phyloP scores from a whole-genome alignment of 768 basidiomycete species.

The Termitomyces sp. region DNA sequence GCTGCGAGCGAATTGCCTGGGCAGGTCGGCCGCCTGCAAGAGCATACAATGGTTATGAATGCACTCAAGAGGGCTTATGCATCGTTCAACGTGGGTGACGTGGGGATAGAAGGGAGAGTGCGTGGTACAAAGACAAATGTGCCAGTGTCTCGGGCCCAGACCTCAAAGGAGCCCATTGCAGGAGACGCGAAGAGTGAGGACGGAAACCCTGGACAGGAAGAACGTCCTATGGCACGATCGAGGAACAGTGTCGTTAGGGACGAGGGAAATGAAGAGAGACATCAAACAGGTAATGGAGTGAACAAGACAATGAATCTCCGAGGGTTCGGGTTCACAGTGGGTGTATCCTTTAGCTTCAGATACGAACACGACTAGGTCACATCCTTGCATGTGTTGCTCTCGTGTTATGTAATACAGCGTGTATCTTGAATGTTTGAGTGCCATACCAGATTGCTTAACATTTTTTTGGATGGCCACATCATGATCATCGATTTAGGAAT shows the following conservation, averaged over 20 bases:
- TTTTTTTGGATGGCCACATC: background rate
- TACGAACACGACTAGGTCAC: background rate
- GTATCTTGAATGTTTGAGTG: constrained; percentile 11
- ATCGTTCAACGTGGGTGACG: background rate
- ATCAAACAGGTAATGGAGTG: background rate
- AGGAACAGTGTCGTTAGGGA: background rate
- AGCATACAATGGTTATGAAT: background rate
- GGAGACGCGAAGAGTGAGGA: background rate
- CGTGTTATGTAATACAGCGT: background rate
- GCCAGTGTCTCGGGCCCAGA: background rate
- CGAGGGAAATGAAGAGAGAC: background rate
- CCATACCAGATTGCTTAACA: background rate
- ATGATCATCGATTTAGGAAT: background rate
- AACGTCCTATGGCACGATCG: background rate
- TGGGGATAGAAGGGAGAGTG: background rate
- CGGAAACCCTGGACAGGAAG: background rate
- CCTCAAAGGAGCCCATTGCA: background rate
- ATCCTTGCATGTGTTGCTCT: background rate
- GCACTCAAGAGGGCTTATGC: background rate
- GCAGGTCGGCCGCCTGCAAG: background rate
- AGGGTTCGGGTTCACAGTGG: background rate
- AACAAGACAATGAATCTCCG: background rate
- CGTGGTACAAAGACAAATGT: background rate
- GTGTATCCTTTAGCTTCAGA: background rate
- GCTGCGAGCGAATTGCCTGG: background rate